Evolutionary conservation across 257 asterid species (phyloP).

Genomic region (Plantago elongata): DNA sequence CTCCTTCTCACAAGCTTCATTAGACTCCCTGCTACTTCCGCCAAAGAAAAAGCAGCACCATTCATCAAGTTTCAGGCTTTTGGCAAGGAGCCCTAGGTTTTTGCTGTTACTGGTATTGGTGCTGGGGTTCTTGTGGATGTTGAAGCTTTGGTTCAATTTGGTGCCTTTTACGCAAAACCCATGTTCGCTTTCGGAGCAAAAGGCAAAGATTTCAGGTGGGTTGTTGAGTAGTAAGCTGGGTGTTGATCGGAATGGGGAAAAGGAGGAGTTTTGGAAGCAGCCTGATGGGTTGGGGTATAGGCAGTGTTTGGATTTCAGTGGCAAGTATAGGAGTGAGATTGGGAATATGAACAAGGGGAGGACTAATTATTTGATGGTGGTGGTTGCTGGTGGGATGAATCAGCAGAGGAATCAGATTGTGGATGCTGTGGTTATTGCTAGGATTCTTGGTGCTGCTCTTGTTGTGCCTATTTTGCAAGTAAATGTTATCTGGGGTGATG

Average conservation of each 20-base stretch:
- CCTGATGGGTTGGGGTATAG: conserved; percentile 85
- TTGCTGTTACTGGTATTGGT: conserved; percentile 42
- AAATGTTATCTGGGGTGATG: conserved; percentile 97
- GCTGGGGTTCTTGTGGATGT: conserved; percentile 53
- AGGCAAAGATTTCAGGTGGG: conserved; percentile 27
- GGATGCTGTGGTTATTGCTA: conserved; percentile 94
- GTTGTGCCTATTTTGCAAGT: conserved; percentile 94
- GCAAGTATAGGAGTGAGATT: conserved; percentile 39
- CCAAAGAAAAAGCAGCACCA: conserved; percentile 58
- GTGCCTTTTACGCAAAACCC: conserved; percentile 51
- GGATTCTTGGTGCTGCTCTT: conserved; percentile 89
- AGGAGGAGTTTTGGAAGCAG: conserved; percentile 74
- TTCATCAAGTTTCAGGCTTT: conserved; percentile 27
- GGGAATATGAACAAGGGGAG: conserved; percentile 52
- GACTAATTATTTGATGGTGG: conserved; percentile 69
- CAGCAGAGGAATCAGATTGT: conserved; percentile 99
- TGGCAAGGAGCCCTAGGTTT: conserved; percentile 48
- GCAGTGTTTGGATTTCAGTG: conserved; percentile 77
- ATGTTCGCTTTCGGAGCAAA: conserved; percentile 40
- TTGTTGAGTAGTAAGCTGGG: conserved; percentile 19
- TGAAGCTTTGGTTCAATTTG: conserved; percentile 43
- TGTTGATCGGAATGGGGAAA: conserved; percentile 23
- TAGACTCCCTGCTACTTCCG: conserved; percentile 61
- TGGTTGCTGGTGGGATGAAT: conserved; percentile 92
- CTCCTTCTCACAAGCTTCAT: conserved; percentile 68